Base-by-base conservation (phyloP, 306 rosid species). In the Medicago ruthenica region DNA sequence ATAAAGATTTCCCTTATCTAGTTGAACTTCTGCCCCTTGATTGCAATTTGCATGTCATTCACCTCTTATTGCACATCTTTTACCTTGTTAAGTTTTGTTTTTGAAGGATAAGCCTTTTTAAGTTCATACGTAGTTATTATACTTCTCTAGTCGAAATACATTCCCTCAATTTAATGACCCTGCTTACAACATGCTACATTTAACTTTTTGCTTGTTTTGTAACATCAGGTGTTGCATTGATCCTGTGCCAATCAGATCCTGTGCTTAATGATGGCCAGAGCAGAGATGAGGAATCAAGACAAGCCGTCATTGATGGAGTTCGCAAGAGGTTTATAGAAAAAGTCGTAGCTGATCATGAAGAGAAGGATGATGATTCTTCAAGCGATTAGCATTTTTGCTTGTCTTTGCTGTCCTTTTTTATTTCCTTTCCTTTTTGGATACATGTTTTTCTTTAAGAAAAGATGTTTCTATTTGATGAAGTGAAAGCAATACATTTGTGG, bases 211-310 rank as follows among this genome's bases (percentile, higher is more conserved):
- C 59, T 4, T 69, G 69, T 22, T 78, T 40, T 86, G 79, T 60
- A 62, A 79, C 78, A 22, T 54, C 76, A 92, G 97, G 97, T 73
- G 97, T 90, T 82, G 97, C 98, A 67, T 82, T 95, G 81, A 88
- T 95, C 39, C 89, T 95, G 62, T 95, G 98, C 83, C 92, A 92
- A 71, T 89, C 97, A 44, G 93, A 90, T 80, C 97, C 97, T 42
- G 97, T 92, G 2, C 97, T 95, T 9, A 86, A 87, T 24, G 97
- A 92, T 74, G 97, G 98, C 16, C 96, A 84, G 50, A 80, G 83
- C 66, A 85, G 82, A 58, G 76, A 84, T 17, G 97, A 80, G 67
- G 71, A 44, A 14, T 89, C 97, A 65, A 89, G 93, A 70, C 51
- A 91, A 67, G 89, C 97, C 67, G 91, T 95, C 70, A 83, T 92